phyloP scores from a whole-genome alignment of 805 yeast species.

The Pichia kluyveri region DNA sequence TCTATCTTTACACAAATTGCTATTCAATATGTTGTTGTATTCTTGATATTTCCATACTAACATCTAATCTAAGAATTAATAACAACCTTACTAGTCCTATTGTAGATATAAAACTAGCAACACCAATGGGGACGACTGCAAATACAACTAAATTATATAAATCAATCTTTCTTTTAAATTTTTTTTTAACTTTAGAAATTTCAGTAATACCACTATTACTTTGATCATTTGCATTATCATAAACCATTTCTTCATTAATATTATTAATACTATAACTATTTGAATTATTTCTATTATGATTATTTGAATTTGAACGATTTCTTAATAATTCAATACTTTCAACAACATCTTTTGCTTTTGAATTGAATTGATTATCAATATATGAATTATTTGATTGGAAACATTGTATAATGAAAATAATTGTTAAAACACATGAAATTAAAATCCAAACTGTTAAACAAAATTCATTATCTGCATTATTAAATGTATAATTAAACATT shows the following conservation, averaged over 20 bases:
- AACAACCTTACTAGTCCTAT: conserved; percentile 68
- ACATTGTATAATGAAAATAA: conserved; percentile 74
- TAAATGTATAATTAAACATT: conserved; percentile 55
- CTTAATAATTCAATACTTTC: too few species aligned
- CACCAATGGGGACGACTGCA: conserved; percentile 96
- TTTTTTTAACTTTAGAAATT: too few species aligned
- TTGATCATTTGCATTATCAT: not conserved
- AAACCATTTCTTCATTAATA: not conserved
- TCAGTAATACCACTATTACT: conserved; percentile 1
- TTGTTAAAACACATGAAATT: conserved; percentile 76
- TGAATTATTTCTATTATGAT: not conserved
- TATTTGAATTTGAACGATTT: too few species aligned
- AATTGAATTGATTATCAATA: conserved; percentile 19
- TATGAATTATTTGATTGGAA: conserved; percentile 75
- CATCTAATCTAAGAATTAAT: conserved; percentile 63
- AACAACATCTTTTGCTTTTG: not conserved
- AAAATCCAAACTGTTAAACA: conserved; percentile 86
- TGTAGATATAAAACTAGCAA: conserved; percentile 92
- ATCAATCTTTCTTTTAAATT: conserved; percentile 58
- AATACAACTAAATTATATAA: conserved; percentile 83
- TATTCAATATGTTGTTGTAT: conserved; percentile 1
- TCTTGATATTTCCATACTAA: conserved; percentile 21
- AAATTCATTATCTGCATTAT: conserved; percentile 51
- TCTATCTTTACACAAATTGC: not conserved
- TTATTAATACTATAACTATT: not conserved